Percentiles rank a stretch among this genome's conserved stretches.
Evolutionary conservation across 495 filamentous ascomycete genomes (phyloP).

Genomic region (Penicillium herquei): DNA sequence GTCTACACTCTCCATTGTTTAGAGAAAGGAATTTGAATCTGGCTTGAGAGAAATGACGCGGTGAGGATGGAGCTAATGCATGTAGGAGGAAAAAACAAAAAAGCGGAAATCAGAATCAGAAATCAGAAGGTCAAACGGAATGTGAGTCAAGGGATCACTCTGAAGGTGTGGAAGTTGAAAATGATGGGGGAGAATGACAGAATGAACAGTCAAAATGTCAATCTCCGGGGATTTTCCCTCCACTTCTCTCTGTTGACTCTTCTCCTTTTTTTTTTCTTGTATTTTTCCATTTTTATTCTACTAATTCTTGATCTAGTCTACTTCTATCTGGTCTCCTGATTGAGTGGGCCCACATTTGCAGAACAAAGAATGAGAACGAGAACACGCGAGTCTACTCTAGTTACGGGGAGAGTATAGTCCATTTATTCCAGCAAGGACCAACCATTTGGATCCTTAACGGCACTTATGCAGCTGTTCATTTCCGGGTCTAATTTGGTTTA

Average conservation of each 20-base stretch:
- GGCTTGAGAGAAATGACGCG: background rate
- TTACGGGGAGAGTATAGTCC: no score
- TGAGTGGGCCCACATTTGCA: no score
- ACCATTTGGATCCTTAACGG: background rate
- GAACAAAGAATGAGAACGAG: no score
- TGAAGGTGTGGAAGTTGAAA: background rate
- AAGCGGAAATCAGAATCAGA: background rate
- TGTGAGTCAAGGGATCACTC: background rate
- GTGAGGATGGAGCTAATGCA: background rate
- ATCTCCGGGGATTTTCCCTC: slow-evolving; percentile 1
- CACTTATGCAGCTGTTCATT: slow-evolving; percentile 2
- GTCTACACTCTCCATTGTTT: slow-evolving; percentile 28
- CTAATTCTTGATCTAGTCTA: no score
- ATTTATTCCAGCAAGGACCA: no score
- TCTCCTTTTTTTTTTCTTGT: background rate
- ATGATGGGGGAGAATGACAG: background rate
- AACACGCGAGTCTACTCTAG: background rate
- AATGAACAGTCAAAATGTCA: background rate
- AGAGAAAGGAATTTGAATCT: background rate
- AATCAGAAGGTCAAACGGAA: background rate
- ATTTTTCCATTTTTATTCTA: background rate
- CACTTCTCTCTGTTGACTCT: background rate
- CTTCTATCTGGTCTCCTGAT: no score
- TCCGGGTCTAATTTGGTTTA: background rate
- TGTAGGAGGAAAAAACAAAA: background rate